phyloP scores from a whole-genome alignment of 2,329 filamentous ascomycete genomes.

The Pestalotiopsis sp. region DNA sequence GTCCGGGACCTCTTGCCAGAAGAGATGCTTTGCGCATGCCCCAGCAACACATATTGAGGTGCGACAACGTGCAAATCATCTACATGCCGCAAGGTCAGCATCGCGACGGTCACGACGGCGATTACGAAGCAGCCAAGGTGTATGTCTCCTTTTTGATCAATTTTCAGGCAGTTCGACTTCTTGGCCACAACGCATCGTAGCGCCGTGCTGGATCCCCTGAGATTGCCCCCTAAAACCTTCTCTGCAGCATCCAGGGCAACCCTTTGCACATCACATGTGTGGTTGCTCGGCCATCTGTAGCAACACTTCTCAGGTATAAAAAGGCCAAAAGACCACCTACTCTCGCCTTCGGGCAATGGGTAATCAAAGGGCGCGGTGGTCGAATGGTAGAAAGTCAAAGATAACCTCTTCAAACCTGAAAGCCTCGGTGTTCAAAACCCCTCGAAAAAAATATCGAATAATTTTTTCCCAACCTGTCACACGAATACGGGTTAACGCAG shows the following conservation, averaged over 20 bases:
- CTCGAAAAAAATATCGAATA: background rate
- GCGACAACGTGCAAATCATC: too few relatives aligned
- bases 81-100: too few relatives aligned
- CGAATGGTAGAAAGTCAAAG: slow-evolving; percentile 5
- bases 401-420: background rate
- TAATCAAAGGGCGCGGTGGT: background rate
- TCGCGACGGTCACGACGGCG: too few relatives aligned
- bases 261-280: background rate
- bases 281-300: background rate
- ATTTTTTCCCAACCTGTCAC: background rate
- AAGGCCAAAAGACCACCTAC: background rate
- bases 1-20: background rate
- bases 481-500: background rate
- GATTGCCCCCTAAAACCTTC: background rate
- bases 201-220: background rate
- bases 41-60: background rate
- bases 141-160: too few relatives aligned
- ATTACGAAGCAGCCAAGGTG: too few relatives aligned
- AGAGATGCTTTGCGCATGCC: background rate
- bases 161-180: background rate
- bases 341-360: background rate
- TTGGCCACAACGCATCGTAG: background rate
- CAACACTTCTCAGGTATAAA: background rate
- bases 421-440: background rate
- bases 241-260: background rate